These are phyloP conservation scores for Eucalyptus sp. DNA, from an alignment of 345 rosid genomes.

Conservation along the genomic window DNA sequence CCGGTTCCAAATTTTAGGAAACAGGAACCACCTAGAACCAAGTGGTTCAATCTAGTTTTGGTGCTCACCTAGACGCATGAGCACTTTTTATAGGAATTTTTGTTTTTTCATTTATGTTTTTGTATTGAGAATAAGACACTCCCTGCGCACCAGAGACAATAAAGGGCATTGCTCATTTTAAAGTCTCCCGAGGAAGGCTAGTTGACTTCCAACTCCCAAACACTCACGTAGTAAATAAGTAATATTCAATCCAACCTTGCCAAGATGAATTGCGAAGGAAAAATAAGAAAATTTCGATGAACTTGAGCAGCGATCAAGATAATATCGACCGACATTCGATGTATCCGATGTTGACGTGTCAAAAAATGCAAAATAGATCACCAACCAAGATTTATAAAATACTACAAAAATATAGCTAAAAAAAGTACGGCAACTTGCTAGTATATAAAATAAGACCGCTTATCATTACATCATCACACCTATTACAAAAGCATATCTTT, in stretches of 20 bases:
- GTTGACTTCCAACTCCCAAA: not conserved
- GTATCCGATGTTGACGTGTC: not conserved
- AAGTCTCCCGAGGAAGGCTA: not conserved
- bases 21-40: fast-evolving
- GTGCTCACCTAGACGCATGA: too few species aligned
- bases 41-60: too few species aligned
- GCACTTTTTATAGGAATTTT: too few species aligned
- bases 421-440: not conserved
- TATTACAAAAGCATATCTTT: not conserved
- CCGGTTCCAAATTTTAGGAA: too few species aligned
- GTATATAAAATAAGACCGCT: not conserved
- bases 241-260: not conserved
- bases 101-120: too few species aligned
- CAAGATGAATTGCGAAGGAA: not conserved
- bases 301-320: not conserved
- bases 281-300: not conserved
- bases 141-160: too few species aligned
- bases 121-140: too few species aligned
- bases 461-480: not conserved
- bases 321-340: not conserved
- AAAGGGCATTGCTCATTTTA: too few species aligned
- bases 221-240: not conserved
- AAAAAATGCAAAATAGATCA: not conserved
- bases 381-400: not conserved
- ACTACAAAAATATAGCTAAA: not conserved